Evolutionary conservation across 179 eudicot species (phyloP), one percentile per base, ranked within the genome.

Genomic region (Sideroxylon spinosum): DNA sequence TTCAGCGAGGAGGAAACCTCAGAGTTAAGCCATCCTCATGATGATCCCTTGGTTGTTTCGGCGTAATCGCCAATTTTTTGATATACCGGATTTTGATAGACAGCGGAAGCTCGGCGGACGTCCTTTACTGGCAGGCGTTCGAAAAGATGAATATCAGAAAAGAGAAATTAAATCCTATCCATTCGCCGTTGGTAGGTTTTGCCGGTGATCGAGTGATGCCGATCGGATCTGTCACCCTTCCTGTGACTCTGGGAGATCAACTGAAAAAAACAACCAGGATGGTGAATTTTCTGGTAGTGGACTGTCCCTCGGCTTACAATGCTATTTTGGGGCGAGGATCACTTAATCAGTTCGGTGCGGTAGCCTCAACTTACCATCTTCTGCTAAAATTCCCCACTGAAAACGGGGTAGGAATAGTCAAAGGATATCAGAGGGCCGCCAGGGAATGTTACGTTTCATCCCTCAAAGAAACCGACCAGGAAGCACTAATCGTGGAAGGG

Each of bases 181-280:
- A 7, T 0, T 29, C 10, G 6, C 12, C 49, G 0, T 7, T 66
- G 2, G 49, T 66, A 0, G 20, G 49, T 13, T 66, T 66, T 1
- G 1, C 9, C 2, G 22, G 49, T 0, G 4, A 0, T 0, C n/a
- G 1, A 6, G 12, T 29, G 0, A 0, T 4, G 0, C 46, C 22
- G 7, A 2, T 6, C 5, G 49, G 50, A 0, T 13, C 3, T 3
- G 17, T 29, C 1, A 14, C n/a, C 0, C 22, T 29, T 0, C 70
- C 2, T 0, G 0, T 66, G 0, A 64, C 19, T 0, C 2, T 66
- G 0, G 22, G 70, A 7, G 10, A 32, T 0, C 3, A 16, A 1
- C 10, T 9, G 0, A 4, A 10, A 0, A 9, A n/a, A 13, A 0
- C 8, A 0, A 0, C 6, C 49, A 7, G 0, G 22, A 6, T 28